These are phyloP conservation scores for Saccharomyces kudriavzevii DNA, from an alignment of 805 yeast species.

Conservation along the genomic window DNA sequence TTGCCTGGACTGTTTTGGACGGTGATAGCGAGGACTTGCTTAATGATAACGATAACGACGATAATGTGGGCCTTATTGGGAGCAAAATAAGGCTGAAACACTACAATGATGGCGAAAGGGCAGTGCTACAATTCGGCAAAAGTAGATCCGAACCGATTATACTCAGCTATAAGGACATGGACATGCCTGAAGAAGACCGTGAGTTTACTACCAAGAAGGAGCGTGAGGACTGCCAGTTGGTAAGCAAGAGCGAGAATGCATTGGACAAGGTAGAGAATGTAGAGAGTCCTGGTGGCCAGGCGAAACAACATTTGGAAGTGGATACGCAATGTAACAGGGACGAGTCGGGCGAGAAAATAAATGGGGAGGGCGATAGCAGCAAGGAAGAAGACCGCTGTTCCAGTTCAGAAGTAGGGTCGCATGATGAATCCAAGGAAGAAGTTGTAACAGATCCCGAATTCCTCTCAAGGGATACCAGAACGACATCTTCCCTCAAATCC, in stretches of 20 bases:
- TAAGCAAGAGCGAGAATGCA: not conserved
- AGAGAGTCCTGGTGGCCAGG: not conserved
- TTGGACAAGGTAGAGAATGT: not conserved
- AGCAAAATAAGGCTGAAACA: slow-evolving; percentile 2
- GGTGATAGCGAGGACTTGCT: not conserved
- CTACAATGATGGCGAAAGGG: slow-evolving; percentile 15
- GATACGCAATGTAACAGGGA: not conserved
- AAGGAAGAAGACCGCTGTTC: not conserved
- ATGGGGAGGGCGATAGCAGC: not conserved
- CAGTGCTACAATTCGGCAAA: slow-evolving; percentile 19
- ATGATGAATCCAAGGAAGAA: not conserved
- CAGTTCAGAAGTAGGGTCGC: not conserved
- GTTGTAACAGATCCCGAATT: not conserved
- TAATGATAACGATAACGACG: not conserved
- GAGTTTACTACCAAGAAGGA: not conserved
- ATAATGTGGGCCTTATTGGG: not conserved
- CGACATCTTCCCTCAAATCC: not conserved
- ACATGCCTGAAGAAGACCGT: not conserved
- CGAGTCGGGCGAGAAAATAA: not conserved
- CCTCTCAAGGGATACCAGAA: not conserved
- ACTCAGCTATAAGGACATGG: slow-evolving; percentile 3
- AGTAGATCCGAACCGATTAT: slow-evolving; percentile 12
- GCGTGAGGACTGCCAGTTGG: not conserved
- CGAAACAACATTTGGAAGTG: not conserved
- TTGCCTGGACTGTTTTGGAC: not conserved